phyloP scores from a whole-genome alignment of 148 eudicot species.

The Hydrangea macrophylla region DNA sequence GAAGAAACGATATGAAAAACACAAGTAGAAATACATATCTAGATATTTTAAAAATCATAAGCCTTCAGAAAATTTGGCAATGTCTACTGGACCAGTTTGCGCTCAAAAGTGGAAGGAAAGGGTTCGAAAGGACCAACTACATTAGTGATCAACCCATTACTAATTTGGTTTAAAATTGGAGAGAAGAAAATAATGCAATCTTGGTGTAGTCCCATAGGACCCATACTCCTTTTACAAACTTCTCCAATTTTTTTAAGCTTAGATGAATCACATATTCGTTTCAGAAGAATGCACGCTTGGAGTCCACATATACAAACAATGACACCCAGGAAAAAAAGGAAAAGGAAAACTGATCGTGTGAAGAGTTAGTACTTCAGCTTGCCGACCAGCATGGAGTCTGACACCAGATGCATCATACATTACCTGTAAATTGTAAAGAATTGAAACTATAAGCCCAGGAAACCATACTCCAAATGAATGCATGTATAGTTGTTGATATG shows the following conservation, averaged over 20 bases:
- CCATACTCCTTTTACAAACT: not conserved
- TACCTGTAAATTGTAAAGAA: conserved; percentile 53
- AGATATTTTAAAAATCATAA: not conserved
- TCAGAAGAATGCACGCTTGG: too few relatives aligned
- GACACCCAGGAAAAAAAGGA: not conserved
- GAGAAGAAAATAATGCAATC: not conserved
- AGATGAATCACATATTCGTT: too few relatives aligned
- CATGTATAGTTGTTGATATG: not conserved
- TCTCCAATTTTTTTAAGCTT: not conserved
- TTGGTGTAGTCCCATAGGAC: not conserved
- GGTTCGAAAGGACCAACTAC: not conserved
- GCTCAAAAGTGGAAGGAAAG: not conserved
- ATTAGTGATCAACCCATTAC: not conserved
- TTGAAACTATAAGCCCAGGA: not conserved
- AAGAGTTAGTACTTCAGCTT: conserved; percentile 65
- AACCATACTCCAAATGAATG: not conserved
- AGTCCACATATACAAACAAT: not conserved
- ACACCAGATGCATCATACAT: conserved; percentile 91
- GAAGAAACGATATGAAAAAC: not conserved
- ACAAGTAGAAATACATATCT: not conserved
- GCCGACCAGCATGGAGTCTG: conserved; percentile 88
- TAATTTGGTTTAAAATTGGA: too few relatives aligned
- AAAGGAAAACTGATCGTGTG: not conserved
- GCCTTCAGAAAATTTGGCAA: not conserved
- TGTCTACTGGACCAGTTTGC: not conserved